A percentile compares a stretch with the other conserved stretches of the same genome.
These are phyloP conservation scores for Rhizopus microsporus DNA, from an alignment of 371 early-diverging fungal species.

Conservation along the genomic window DNA sequence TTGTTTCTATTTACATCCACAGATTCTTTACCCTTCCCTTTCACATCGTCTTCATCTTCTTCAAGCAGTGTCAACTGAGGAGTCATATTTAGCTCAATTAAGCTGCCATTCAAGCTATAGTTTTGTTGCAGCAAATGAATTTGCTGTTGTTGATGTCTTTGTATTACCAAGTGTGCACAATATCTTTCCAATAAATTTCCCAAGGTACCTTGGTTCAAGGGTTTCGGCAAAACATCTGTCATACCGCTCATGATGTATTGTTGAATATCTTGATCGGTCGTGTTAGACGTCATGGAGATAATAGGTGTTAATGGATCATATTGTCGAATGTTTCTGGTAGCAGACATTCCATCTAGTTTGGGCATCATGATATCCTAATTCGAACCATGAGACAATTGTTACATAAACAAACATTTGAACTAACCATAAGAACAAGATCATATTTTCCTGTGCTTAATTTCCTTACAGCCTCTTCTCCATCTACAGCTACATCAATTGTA, in stretches of 20 bases:
- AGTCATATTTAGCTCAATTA: slow-evolving; percentile 12
- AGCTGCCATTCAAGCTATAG: slow-evolving; percentile 14
- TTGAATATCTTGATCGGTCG: slow-evolving; percentile 63
- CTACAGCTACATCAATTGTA: slow-evolving; percentile 70
- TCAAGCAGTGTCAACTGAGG: slow-evolving; percentile 25
- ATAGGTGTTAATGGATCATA: slow-evolving; percentile 76
- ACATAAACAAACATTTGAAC: background rate
- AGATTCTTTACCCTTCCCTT: slow-evolving; percentile 11
- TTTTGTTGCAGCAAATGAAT: slow-evolving; percentile 26
- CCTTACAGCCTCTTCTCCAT: slow-evolving; percentile 74
- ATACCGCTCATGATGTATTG: slow-evolving; percentile 74
- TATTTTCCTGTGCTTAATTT: slow-evolving; percentile 63
- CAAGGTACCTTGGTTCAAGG: slow-evolving; percentile 60
- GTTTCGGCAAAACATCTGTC: slow-evolving; percentile 82
- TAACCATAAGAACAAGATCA: slow-evolving; percentile 79
- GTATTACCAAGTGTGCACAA: slow-evolving; percentile 56
- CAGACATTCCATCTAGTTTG: slow-evolving; percentile 72
- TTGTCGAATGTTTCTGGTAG: slow-evolving; percentile 72
- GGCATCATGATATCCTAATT: slow-evolving; percentile 77
- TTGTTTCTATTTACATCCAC: slow-evolving; percentile 6
- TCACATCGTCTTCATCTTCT: slow-evolving; percentile 7
- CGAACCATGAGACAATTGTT: background rate
- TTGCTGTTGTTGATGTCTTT: slow-evolving; percentile 27
- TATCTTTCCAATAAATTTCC: slow-evolving; percentile 63
- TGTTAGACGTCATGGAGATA: slow-evolving; percentile 77